Evolutionary conservation across 2,329 filamentous ascomycete species (phyloP).

Genomic region (Rhinocladiella mackenziei): DNA sequence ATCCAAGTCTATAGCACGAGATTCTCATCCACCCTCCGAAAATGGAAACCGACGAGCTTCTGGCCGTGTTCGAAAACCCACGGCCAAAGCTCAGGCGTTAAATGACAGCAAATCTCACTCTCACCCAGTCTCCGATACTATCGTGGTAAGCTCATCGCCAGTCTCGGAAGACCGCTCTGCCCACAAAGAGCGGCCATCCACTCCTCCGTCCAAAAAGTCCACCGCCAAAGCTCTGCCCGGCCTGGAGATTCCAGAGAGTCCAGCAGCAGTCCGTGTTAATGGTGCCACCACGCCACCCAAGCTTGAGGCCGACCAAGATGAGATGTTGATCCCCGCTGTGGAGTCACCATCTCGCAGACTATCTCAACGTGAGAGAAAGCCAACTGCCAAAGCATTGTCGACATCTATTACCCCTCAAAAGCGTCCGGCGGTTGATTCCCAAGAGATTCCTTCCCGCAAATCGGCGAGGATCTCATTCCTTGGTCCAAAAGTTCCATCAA

Average conservation of each 20-base stretch:
- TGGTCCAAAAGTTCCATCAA: conserved; percentile 19
- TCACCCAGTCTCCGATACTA: conserved; percentile 15
- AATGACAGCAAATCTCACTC: conserved; percentile 11
- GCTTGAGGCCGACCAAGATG: conserved; percentile 1
- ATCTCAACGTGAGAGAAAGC: conserved; percentile 22
- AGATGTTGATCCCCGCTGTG: not conserved
- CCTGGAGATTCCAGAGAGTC: conserved; percentile 4
- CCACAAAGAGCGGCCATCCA: conserved; percentile 3
- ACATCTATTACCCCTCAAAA: conserved; percentile 13
- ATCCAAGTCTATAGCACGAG: conserved; percentile 3
- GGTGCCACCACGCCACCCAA: not conserved
- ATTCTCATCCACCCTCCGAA: not conserved
- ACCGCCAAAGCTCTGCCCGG: conserved; percentile 1
- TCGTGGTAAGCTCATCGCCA: conserved; percentile 13
- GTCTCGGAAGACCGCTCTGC: not conserved
- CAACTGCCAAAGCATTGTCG: conserved; percentile 19
- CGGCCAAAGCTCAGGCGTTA: conserved; percentile 23
- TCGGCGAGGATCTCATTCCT: conserved; percentile 13
- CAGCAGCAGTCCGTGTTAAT: conserved; percentile 1
- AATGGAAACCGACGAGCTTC: conserved; percentile 11
- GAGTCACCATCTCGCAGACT: conserved; percentile 15
- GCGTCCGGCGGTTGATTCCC: conserved; percentile 12
- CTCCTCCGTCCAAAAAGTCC: conserved; percentile 1
- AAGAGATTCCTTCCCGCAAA: conserved; percentile 18
- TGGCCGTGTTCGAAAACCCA: conserved; percentile 21